Conservation (phyloP, 805 yeast genomes). For the Pichia scutulata region DNA sequence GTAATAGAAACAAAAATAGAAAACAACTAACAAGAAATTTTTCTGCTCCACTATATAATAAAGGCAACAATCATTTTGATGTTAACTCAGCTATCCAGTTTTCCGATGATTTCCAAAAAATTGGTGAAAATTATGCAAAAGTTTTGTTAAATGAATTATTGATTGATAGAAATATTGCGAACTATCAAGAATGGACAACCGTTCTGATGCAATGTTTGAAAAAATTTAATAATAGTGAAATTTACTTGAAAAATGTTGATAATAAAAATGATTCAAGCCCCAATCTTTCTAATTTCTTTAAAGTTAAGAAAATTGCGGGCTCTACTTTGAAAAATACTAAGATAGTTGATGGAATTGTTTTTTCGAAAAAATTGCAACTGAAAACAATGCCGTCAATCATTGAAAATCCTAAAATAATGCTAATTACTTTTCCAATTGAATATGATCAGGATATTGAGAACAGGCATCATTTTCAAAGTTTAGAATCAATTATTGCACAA, state of each 20-base stretch:
- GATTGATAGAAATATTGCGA: conserved; percentile 48
- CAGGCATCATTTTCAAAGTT: conserved; percentile 14
- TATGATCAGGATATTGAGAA: conserved; percentile 49
- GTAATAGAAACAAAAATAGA: conserved; percentile 7
- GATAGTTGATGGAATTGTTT: conserved; percentile 70
- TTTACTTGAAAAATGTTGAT: conserved; percentile 38
- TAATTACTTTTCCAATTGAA: conserved; percentile 85
- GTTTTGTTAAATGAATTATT: conserved; percentile 51
- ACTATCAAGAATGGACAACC: conserved; percentile 50
- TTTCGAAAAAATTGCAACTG: conserved; percentile 75
- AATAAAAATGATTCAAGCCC: conserved; percentile 60
- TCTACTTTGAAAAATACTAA: conserved; percentile 54
- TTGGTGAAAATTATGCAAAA: conserved; percentile 39
- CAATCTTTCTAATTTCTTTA: conserved; percentile 83
- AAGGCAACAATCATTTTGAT: conserved; percentile 1
- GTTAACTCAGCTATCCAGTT: conserved; percentile 21
- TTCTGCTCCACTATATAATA: not conserved
- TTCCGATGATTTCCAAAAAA: conserved; percentile 27
- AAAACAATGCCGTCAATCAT: conserved; percentile 67
- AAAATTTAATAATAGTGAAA: conserved; percentile 50
- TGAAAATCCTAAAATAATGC: conserved; percentile 63
- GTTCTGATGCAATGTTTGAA: conserved; percentile 44
- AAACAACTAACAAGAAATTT: not conserved
- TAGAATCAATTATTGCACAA: conserved; percentile 66
- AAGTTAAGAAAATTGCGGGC: conserved; percentile 78